A percentile compares a stretch with the other conserved stretches of the same genome.
These are phyloP conservation scores for Flaveria ramosissima DNA, from an alignment of 129 eudicot genomes.

Conservation along the genomic window DNA sequence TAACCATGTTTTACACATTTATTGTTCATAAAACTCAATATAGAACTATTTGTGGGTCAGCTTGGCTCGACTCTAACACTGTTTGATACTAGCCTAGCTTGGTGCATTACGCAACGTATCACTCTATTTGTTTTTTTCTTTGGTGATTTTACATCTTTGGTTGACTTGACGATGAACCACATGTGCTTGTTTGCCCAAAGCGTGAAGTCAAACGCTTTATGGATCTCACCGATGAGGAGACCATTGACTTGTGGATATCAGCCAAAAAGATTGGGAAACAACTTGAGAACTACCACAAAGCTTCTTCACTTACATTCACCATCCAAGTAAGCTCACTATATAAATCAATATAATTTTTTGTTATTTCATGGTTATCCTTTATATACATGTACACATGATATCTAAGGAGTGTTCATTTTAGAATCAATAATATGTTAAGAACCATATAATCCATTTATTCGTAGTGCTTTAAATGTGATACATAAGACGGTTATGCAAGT, in stretches of 20 bases:
- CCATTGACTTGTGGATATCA: constrained; percentile 80
- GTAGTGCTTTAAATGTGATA: too few species aligned
- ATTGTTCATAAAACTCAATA: not conserved
- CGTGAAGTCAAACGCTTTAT: constrained; percentile 89
- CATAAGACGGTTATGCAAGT: too few species aligned
- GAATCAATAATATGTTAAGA: too few species aligned
- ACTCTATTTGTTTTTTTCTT: too few species aligned
- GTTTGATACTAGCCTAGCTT: not conserved
- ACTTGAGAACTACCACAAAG: constrained; percentile 84
- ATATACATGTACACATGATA: not conserved
- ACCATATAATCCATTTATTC: too few species aligned
- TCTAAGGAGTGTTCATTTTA: too few species aligned
- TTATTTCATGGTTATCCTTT: constrained; percentile 13
- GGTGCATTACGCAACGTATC: too few species aligned
- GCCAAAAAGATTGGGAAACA: constrained; percentile 77
- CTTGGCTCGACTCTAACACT: not conserved
- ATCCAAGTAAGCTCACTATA: constrained; percentile 65
- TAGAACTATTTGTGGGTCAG: not conserved
- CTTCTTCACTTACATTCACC: constrained; percentile 82
- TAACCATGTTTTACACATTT: not conserved
- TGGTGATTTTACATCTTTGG: constrained; percentile 26
- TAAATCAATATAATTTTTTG: not conserved
- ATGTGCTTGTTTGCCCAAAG: constrained; percentile 93
- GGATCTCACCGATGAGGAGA: constrained; percentile 81
- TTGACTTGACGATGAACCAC: constrained; percentile 66